phyloP scores from a whole-genome alignment of 495 filamentous ascomycete genomes.

The Glonium stellatum region DNA sequence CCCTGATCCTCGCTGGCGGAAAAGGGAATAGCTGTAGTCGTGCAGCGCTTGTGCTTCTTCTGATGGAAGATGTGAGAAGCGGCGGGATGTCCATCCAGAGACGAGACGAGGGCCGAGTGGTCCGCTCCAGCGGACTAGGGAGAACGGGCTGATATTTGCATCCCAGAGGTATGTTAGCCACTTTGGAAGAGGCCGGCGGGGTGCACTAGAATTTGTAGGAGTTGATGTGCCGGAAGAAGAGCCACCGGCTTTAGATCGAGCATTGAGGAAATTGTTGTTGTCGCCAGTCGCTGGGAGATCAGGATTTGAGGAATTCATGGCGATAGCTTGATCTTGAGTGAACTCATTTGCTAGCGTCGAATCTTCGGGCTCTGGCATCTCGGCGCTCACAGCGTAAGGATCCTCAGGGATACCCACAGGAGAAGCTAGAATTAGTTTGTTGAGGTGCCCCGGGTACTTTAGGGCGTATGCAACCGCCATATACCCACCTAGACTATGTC shows the following conservation, averaged over 20 bases:
- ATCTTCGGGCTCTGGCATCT: conserved; percentile 67
- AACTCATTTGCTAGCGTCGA: conserved; percentile 67
- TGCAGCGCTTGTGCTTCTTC: conserved; percentile 82
- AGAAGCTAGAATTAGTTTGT: conserved; percentile 91
- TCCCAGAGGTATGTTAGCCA: conserved; percentile 95
- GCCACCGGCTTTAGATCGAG: conserved; percentile 37
- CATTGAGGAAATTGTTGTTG: conserved; percentile 56
- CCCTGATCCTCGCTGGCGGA: conserved; percentile 82
- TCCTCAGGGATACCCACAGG: conserved; percentile 95
- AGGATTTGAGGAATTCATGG: conserved; percentile 33
- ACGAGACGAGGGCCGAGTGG: conserved; percentile 86
- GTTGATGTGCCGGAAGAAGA: conserved; percentile 31
- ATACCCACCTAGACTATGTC: conserved; percentile 91
- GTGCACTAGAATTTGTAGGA: conserved; percentile 22
- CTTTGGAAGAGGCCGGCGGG: conserved; percentile 62
- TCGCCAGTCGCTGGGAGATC: conserved; percentile 38
- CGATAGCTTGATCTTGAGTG: conserved; percentile 62
- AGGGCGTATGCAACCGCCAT: conserved; percentile 89
- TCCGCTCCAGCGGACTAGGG: conserved; percentile 79
- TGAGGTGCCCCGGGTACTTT: conserved; percentile 87
- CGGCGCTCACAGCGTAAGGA: conserved; percentile 77
- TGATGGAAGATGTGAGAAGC: conserved; percentile 78
- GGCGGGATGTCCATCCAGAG: conserved; percentile 87
- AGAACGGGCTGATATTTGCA: conserved; percentile 92
- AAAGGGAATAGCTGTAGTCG: conserved; percentile 89